phyloP scores from a whole-genome alignment of 2,329 filamentous ascomycete species.

The Ascocoryne sarcoides region DNA sequence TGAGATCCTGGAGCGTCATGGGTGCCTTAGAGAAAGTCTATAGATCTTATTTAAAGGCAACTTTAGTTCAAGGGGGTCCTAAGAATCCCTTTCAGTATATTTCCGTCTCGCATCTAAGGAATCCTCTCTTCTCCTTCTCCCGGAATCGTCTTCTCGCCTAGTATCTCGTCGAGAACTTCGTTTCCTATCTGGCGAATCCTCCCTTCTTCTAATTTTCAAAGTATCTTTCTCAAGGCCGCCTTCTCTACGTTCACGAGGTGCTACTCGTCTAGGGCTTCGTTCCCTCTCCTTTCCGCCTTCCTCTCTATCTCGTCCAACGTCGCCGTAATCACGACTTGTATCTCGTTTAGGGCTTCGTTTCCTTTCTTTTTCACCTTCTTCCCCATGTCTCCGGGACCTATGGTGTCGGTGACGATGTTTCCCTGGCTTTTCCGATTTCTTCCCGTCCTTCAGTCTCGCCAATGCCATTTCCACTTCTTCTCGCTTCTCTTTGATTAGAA shows the following conservation, averaged over 20 bases:
- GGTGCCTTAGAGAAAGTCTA: no score
- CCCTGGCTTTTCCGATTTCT: slow-evolving; percentile 16
- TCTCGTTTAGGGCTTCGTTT: not conserved
- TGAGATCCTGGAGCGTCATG: no score
- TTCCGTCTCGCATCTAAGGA: not conserved
- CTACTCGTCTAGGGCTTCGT: no score
- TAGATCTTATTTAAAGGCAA: no score
- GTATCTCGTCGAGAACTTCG: slow-evolving; percentile 9
- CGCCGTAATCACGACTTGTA: not conserved
- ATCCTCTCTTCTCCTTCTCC: not conserved
- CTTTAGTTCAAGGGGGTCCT: no score
- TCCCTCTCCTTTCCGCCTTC: not conserved
- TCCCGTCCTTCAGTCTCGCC: slow-evolving; percentile 36
- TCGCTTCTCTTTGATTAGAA: slow-evolving; percentile 82
- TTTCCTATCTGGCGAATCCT: slow-evolving; percentile 8
- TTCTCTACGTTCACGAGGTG: slow-evolving; percentile 6
- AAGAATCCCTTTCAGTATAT: no score
- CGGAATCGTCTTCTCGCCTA: not conserved
- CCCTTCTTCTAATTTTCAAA: slow-evolving; percentile 8
- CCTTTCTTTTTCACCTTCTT: slow-evolving; percentile 5
- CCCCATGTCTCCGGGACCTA: slow-evolving; percentile 14
- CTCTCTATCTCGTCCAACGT: not conserved
- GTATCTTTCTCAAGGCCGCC: no score
- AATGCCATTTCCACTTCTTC: slow-evolving; percentile 72
- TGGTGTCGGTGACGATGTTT: slow-evolving; percentile 22